A percentile compares a stretch with the other conserved stretches of the same genome.
Evolutionary conservation across 1,284 basidiomycete species (phyloP).

Genomic region (Tilletia indica): DNA sequence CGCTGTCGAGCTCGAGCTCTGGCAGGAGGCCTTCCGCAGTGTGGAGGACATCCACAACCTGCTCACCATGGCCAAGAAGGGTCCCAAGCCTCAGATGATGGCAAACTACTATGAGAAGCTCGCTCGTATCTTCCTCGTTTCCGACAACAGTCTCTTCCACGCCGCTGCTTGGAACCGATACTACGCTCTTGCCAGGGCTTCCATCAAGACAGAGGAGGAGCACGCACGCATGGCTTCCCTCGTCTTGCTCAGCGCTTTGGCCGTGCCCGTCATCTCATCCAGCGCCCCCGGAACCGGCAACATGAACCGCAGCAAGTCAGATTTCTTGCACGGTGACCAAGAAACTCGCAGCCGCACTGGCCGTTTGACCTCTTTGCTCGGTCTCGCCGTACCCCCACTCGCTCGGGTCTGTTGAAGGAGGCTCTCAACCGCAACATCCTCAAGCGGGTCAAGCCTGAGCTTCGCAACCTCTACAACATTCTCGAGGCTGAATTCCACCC

Average conservation of each 20-base stretch:
- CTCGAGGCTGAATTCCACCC: conserved; percentile 95
- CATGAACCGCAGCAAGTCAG: conserved; percentile 59
- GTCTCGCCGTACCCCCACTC: conserved; percentile 82
- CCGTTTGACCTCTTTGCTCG: conserved; percentile 80
- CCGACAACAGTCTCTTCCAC: conserved; percentile 85
- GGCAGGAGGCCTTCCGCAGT: conserved; percentile 98
- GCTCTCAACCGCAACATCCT: conserved; percentile 72
- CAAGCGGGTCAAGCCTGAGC: conserved; percentile 72
- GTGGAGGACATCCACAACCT: conserved; percentile 98
- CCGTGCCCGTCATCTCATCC: conserved; percentile 80
- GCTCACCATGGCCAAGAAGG: conserved; percentile 82
- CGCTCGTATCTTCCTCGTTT: conserved; percentile 86
- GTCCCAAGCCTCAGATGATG: conserved; percentile 92
- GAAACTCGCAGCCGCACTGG: conserved; percentile 65
- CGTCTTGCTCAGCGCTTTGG: conserved; percentile 87
- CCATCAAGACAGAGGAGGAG: conserved; percentile 66
- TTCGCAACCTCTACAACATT: conserved; percentile 82
- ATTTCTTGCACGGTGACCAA: conserved; percentile 65
- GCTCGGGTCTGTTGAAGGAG: conserved; percentile 70
- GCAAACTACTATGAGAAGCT: conserved; percentile 99
- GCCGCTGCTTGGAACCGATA: conserved; percentile 94
- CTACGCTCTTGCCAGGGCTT: conserved; percentile 54
- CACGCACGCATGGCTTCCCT: conserved; percentile 80
- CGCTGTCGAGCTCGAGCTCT: conserved; percentile 97
- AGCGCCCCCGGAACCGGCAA: conserved; percentile 61